Conservation (phyloP, 2,329 filamentous ascomycete species). For the Pseudogymnoascus sp. region DNA sequence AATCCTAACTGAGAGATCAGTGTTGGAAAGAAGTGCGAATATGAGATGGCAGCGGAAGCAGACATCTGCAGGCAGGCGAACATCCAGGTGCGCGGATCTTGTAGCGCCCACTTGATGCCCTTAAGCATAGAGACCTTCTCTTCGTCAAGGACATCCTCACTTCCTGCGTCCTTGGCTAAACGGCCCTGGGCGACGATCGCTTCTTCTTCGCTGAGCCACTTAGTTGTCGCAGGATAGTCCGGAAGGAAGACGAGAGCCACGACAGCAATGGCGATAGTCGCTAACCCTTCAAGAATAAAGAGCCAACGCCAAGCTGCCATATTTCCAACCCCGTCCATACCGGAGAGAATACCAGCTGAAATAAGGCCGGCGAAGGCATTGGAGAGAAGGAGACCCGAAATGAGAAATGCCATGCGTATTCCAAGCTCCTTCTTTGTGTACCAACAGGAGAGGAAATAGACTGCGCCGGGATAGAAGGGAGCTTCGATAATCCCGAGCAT, state of each 20-base stretch:
- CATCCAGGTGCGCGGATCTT: conserved; percentile 3
- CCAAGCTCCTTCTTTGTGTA: conserved; percentile 34
- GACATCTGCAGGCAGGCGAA: conserved; percentile 1
- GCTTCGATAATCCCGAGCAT: conserved; percentile 24
- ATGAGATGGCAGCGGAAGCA: conserved; percentile 2
- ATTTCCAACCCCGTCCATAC: neutral
- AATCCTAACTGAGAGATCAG: conserved; percentile 11
- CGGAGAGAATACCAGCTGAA: conserved; percentile 27
- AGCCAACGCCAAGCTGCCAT: conserved; percentile 10
- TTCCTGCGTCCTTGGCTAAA: conserved; percentile 1
- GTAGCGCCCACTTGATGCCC: neutral
- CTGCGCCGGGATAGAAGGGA: conserved; percentile 26
- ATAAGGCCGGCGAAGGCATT: conserved; percentile 42
- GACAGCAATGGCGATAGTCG: conserved; percentile 11
- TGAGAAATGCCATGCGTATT: conserved; percentile 29
- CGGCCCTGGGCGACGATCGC: conserved; percentile 9
- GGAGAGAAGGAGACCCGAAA: conserved; percentile 29
- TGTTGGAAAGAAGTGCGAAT: conserved; percentile 11
- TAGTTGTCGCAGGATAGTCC: conserved; percentile 11
- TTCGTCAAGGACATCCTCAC: neutral
- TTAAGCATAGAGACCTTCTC: neutral
- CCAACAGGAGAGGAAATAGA: conserved; percentile 33
- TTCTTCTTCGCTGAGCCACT: conserved; percentile 12
- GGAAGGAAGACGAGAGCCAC: conserved; percentile 13
- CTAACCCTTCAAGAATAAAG: conserved; percentile 13